phyloP scores from a whole-genome alignment of 768 basidiomycete genomes.

The Macrolepiota albuminosa region DNA sequence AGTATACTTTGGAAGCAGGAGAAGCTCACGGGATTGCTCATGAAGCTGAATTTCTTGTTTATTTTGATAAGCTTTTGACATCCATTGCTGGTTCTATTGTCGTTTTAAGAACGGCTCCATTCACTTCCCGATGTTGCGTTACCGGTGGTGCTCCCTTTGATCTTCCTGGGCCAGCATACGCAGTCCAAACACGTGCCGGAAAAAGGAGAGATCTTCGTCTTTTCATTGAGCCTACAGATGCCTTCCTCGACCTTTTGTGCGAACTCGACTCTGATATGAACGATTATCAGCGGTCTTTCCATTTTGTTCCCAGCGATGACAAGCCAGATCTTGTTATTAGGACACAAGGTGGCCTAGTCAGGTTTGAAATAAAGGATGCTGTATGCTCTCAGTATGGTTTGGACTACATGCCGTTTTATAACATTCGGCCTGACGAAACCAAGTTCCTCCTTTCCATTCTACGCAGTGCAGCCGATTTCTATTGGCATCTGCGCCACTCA shows the following conservation, averaged over 20 bases:
- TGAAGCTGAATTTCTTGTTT: not conserved
- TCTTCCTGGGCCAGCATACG: not conserved
- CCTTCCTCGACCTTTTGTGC: not conserved
- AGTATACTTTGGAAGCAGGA: not conserved
- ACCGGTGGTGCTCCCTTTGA: not conserved
- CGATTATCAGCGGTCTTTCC: not conserved
- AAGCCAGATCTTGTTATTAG: not conserved
- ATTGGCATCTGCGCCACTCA: not conserved
- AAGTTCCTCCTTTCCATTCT: not conserved
- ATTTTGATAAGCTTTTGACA: not conserved
- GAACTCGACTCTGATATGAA: not conserved
- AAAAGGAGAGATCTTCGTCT: not conserved
- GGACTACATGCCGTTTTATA: not conserved
- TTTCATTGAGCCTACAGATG: not conserved
- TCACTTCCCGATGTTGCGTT: not conserved
- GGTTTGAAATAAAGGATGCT: not conserved
- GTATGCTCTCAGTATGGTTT: not conserved
- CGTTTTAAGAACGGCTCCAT: not conserved
- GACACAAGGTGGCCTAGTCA: not conserved
- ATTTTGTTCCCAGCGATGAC: not conserved
- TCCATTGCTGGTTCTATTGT: not conserved
- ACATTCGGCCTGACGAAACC: not conserved
- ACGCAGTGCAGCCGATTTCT: slow-evolving; percentile 1
- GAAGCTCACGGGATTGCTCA: not conserved
- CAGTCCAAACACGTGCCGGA: not conserved